Conservation (phyloP, 73 alveolate genomes). For the Symbiodinium natans region DNA sequence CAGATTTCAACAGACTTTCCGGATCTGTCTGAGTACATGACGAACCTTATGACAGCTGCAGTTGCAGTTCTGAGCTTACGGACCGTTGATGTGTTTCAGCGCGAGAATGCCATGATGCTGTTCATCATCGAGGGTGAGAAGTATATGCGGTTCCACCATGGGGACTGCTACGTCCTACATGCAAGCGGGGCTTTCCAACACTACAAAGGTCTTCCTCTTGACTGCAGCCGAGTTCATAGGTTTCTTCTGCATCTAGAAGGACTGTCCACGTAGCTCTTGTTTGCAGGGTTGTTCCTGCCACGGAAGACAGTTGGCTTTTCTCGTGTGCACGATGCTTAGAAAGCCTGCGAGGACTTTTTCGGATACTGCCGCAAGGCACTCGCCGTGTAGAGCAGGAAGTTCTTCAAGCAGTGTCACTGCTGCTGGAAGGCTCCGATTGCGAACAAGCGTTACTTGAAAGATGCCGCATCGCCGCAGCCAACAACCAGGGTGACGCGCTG, state of each 20-base stretch:
- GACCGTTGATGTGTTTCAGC: conserved; percentile 4
- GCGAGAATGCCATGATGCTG: conserved; percentile 28
- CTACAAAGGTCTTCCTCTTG: conserved; percentile 50
- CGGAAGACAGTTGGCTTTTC: too few species aligned
- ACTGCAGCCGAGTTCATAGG: neutral
- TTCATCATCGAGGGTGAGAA: conserved; percentile 17
- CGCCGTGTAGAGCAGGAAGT: too few species aligned
- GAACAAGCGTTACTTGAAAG: too few species aligned
- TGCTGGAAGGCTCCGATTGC: too few species aligned
- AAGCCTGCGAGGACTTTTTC: too few species aligned
- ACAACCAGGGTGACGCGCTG: too few species aligned
- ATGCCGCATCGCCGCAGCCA: too few species aligned
- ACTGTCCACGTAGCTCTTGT: neutral
- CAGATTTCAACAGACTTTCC: neutral
- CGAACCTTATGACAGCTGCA: conserved; percentile 3
- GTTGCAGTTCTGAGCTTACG: neutral
- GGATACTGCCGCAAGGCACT: too few species aligned
- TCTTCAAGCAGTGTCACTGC: too few species aligned
- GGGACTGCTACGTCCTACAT: conserved; percentile 40
- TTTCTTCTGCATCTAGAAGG: conserved; percentile 46
- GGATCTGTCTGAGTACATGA: neutral
- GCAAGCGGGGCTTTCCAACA: conserved; percentile 6
- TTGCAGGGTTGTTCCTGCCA: too few species aligned
- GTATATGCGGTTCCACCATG: conserved; percentile 2
- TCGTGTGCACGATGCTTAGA: too few species aligned